Evolutionary conservation across 2,329 filamentous ascomycete genomes (phyloP), one percentile per base, ranked within the genome.

Genomic region (Remersonia thermophila): DNA sequence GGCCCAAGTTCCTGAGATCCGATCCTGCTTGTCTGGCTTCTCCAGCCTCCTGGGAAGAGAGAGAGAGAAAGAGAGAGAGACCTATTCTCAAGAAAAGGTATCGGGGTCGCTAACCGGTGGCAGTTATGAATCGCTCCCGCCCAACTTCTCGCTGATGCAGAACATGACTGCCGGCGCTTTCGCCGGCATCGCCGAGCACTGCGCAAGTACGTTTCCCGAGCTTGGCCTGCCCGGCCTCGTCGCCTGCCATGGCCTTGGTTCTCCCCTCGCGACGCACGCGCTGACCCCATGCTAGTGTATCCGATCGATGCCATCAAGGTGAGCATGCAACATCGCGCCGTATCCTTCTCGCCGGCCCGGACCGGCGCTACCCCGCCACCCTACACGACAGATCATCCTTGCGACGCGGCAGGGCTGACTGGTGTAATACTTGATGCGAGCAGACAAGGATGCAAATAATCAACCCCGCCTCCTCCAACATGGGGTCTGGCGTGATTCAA

Each of bases 371-470:
- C 9, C 28, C 20, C 38, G 13, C 26, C 16, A 9, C 3, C 13
- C 35, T 30, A 33, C 27, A 7, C 23, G n/a, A 35, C n/a, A n/a
- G n/a, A n/a, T n/a, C n/a, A n/a, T n/a, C n/a, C n/a, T n/a, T n/a
- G n/a, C n/a, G n/a, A n/a, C n/a, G n/a, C n/a, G n/a, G n/a, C n/a
- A n/a, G n/a, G n/a, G 27, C 43, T 51, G 35, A 51, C 42, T 38
- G 43, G 44, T 23, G 20, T 5, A 23, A 23, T 23, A 9, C 44
- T 16, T 25, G 27, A 41, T 35, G 42, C 33, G 36, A 38, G 36
- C 55, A 96, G 91, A 98, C 91, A 30, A 83, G 91, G 58, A 95
- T 96, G 87, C 91, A 98, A 69, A 80, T 98, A 51, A 67, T 96
- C 59, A 87, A 86, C 56, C 83, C 89, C 13, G 79, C 77, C 26